These are phyloP conservation scores for Solanum tarijense DNA, from an alignment of 257 asterid species.

Conservation along the genomic window DNA sequence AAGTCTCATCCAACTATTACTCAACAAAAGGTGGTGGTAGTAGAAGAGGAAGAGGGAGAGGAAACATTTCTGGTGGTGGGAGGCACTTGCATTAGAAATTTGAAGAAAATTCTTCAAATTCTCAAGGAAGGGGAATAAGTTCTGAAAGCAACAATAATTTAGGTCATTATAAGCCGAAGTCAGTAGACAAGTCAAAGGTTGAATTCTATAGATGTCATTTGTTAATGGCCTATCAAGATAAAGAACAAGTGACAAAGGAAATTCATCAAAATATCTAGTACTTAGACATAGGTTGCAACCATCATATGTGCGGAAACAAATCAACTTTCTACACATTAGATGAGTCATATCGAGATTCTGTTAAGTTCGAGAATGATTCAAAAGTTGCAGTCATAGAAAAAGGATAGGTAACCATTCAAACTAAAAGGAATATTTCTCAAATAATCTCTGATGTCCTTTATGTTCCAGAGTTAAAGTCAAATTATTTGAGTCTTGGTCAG, in stretches of 20 bases:
- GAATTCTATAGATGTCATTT: no score
- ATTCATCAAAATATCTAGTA: no score
- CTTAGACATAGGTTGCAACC: no score
- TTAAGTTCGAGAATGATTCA: background rate
- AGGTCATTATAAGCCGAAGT: background rate
- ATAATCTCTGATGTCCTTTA: background rate
- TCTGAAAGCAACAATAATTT: background rate
- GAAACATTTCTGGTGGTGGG: background rate
- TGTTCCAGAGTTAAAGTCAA: background rate
- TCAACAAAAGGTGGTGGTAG: background rate
- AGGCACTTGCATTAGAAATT: background rate
- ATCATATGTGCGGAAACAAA: no score
- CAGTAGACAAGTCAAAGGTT: background rate
- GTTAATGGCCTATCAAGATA: no score
- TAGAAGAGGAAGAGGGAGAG: background rate
- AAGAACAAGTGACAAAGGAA: no score
- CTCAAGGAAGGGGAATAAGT: background rate
- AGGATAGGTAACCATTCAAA: background rate
- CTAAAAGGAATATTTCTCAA: background rate
- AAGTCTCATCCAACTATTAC: background rate
- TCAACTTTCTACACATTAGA: background rate
- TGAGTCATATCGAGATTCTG: background rate
- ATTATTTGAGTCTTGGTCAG: background rate
- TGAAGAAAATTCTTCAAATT: background rate
- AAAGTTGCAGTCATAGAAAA: no score